Evolutionary conservation across 805 yeast genomes (phyloP).

Genomic region (Pichia kluyveri): DNA sequence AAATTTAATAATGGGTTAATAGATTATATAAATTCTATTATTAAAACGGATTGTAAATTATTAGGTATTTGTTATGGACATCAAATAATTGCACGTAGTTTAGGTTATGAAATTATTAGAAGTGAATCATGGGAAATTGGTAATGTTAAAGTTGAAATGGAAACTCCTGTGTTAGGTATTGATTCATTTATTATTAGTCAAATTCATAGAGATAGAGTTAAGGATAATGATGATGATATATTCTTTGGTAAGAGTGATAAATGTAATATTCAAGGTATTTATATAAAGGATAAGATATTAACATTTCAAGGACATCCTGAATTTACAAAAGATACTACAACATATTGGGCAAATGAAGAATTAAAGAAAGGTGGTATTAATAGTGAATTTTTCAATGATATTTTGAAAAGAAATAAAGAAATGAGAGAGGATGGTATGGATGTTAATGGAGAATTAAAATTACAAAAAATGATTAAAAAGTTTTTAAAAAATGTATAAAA

Average conservation of each 20-base stretch:
- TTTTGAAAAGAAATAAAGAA: neutral
- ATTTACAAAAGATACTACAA: constrained; percentile 34
- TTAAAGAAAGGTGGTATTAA: constrained; percentile 6
- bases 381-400: constrained; percentile 3
- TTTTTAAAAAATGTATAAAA: neutral
- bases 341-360: constrained; percentile 4
- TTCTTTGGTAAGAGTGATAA: constrained; percentile 44
- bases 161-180: constrained; percentile 20
- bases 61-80: constrained; percentile 86
- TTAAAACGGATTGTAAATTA: constrained; percentile 15
- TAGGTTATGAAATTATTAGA: constrained; percentile 55
- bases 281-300: constrained; percentile 40
- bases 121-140: constrained; percentile 71
- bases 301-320: constrained; percentile 93
- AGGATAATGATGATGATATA: constrained; percentile 18
- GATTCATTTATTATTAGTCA: constrained; percentile 32
- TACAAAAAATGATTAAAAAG: constrained; percentile 1
- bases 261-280: constrained; percentile 63
- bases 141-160: constrained; percentile 31
- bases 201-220: constrained; percentile 51
- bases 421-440: constrained; percentile 4
- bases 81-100: constrained; percentile 60
- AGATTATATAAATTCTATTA: constrained; percentile 23
- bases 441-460: constrained; percentile 1
- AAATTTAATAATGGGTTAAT: constrained; percentile 32